Evolutionary conservation across 2,329 filamentous ascomycete genomes (phyloP), one percentile per base, ranked within the genome.

Genomic region (Ceratocystis lukuohia): DNA sequence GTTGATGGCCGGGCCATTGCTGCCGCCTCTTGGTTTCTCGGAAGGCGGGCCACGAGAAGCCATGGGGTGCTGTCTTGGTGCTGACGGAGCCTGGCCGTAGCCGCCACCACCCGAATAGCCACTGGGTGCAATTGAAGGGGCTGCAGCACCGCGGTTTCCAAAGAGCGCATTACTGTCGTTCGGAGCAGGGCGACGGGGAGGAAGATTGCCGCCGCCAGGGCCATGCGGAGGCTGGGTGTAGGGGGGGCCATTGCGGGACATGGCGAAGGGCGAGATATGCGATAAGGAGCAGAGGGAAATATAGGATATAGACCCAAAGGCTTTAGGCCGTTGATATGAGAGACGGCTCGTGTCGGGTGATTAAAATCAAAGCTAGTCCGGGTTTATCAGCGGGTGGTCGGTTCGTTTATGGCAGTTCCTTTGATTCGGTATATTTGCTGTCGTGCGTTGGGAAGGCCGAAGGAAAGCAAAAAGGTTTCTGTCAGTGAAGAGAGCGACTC

Each of bases 1-100:
- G 5, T 71, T 72, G 25, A 81, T 73, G 46, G 70, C 72, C 30
- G 75, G 74, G 6, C 73, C 72, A 48, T 68, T 67, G 61, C 33
- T 33, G 46, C 69, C 67, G 61, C 33, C 28, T 62, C 41, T 69
- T 37, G 66, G 70, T 67, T 67, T 67, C 48, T 67, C 66, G 17
- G 62, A 56, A 4, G 48, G 53, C n/a, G 48, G 63, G 50, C 30
- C 63, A 12, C 63, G 63, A 6, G 63, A 53, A 10, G 53, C 22
- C 62, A 37, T 62, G 48, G 69, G 57, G 62, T 65, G 41, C 28
- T 64, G 59, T 59, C 28, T 64, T 30, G 59, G 17, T 17, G 50
- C 22, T 3, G 33, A 41, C 12, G 53, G 61, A 30, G 56, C 44
- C 62, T 67, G 66, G 37, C 66, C 62, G 41, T 65, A 67, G 50